These are phyloP conservation scores for Apiospora aurea DNA, from an alignment of 2,329 filamentous ascomycete genomes.

Conservation along the genomic window DNA sequence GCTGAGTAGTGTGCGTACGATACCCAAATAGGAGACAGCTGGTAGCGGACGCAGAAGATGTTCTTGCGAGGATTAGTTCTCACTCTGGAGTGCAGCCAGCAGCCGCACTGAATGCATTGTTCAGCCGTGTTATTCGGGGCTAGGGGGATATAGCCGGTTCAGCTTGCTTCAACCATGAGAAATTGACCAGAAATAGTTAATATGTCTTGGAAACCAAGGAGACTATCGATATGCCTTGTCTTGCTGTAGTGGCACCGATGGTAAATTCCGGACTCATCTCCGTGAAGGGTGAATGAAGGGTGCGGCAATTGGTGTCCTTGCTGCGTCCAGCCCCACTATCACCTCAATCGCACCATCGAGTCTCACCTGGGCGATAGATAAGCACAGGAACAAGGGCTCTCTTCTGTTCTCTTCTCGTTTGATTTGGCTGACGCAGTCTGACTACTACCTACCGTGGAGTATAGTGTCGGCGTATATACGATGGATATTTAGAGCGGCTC, in stretches of 20 bases:
- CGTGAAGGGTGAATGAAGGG: not conserved
- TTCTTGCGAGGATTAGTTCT: not conserved
- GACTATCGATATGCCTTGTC: not conserved
- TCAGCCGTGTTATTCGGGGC: not conserved
- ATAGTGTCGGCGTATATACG: not conserved
- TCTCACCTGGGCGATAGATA: constrained; percentile 7
- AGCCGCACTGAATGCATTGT: not conserved
- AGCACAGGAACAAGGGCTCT: not conserved
- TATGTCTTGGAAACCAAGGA: not conserved
- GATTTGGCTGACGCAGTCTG: not conserved
- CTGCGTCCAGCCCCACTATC: not conserved
- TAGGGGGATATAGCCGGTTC: not conserved
- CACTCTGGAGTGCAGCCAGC: not conserved
- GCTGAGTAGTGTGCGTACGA: not conserved
- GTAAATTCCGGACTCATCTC: not conserved
- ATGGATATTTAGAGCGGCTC: not conserved
- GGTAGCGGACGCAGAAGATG: not conserved
- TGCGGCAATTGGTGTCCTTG: not conserved
- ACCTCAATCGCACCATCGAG: constrained; percentile 10
- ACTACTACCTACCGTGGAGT: not conserved
- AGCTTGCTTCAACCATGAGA: not conserved
- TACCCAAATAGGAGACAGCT: not conserved
- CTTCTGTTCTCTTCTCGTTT: not conserved
- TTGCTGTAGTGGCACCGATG: not conserved
- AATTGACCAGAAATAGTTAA: not conserved